These are phyloP conservation scores for Allium cepa DNA, from an alignment of 106 monocot species.

Conservation along the genomic window DNA sequence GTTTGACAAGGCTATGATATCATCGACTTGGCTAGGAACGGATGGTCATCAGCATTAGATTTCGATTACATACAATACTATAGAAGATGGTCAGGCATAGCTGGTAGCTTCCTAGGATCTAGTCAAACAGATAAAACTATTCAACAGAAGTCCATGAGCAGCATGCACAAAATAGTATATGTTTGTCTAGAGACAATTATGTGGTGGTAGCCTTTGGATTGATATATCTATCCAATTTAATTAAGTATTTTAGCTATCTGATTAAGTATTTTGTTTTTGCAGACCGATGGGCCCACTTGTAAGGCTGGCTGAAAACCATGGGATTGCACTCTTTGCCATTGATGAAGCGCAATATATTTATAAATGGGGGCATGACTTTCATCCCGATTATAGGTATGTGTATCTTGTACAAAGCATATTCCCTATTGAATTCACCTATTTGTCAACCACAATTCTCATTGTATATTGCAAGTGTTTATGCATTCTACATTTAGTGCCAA, in stretches of 20 bases:
- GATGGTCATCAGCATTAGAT: too few relatives aligned
- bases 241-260: too few relatives aligned
- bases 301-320: slow-evolving; percentile 68
- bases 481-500: too few relatives aligned
- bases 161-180: slow-evolving; percentile 79
- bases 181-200: slow-evolving; percentile 89
- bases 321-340: slow-evolving; percentile 94
- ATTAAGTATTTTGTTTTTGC: slow-evolving; percentile 8
- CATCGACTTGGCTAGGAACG: too few relatives aligned
- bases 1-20: too few relatives aligned
- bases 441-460: too few relatives aligned
- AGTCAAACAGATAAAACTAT: slow-evolving; percentile 83
- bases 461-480: too few relatives aligned
- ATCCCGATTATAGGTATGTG: slow-evolving; percentile 83
- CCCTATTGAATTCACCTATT: too few relatives aligned
- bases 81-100: too few relatives aligned
- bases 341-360: slow-evolving; percentile 98
- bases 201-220: slow-evolving; percentile 35
- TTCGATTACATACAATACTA: too few relatives aligned
- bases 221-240: neutral
- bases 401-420: too few relatives aligned
- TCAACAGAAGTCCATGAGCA: slow-evolving; percentile 74
- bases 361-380: slow-evolving; percentile 99
- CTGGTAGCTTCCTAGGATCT: slow-evolving; percentile 96
- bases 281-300: slow-evolving; percentile 82